Evolutionary conservation across 306 rosid species (phyloP).

Genomic region (Glycine soja): DNA sequence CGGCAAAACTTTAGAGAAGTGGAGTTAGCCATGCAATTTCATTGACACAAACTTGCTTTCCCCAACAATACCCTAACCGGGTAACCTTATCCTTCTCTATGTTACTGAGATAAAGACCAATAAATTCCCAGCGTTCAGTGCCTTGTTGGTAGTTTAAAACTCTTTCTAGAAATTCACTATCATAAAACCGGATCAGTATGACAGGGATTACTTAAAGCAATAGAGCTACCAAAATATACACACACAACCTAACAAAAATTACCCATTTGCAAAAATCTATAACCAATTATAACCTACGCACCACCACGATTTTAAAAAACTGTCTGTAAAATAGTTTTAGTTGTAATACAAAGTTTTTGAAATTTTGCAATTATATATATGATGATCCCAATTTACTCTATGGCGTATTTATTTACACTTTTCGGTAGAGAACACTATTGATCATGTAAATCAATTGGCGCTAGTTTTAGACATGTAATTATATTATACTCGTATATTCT

Average conservation of each 20-base stretch:
- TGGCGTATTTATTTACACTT: too few species aligned
- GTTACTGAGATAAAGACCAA: background rate
- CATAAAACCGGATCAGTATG: background rate
- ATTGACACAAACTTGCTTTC: background rate
- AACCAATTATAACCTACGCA: background rate
- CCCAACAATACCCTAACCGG: background rate
- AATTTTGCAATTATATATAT: too few species aligned
- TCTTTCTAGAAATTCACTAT: background rate
- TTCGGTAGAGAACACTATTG: too few species aligned
- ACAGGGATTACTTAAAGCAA: background rate
- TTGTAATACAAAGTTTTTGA: too few species aligned
- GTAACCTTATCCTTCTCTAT: slow-evolving; percentile 2
- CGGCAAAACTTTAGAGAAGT: slow-evolving; percentile 51
- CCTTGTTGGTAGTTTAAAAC: background rate
- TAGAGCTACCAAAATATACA: background rate
- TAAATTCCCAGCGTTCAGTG: background rate
- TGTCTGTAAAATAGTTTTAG: too few species aligned
- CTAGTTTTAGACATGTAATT: too few species aligned
- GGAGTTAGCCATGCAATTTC: slow-evolving; percentile 38
- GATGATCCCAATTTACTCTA: too few species aligned
- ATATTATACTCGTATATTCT: too few species aligned
- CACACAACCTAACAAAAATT: background rate
- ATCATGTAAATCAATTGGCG: too few species aligned
- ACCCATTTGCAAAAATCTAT: background rate
- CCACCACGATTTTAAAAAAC: too few species aligned